A percentile compares a stretch with the other conserved stretches of the same genome.
Evolutionary conservation across 2,329 filamentous ascomycete species (phyloP).

Genomic region (Ascochyta pisi): DNA sequence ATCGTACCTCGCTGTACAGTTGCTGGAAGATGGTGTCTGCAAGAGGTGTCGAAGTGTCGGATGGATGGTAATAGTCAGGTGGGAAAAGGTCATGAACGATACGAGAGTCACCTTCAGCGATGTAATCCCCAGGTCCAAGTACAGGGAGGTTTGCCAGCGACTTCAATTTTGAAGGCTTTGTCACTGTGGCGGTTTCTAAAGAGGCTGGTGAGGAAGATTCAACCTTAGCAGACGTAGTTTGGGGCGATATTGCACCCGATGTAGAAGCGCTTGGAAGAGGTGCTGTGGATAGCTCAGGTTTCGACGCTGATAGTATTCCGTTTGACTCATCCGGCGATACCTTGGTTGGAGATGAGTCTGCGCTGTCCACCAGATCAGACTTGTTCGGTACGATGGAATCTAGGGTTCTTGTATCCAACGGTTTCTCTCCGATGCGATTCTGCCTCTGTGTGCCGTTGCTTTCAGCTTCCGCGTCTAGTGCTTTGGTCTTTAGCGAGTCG

Average conservation of each 20-base stretch:
- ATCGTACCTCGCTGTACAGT: constrained; percentile 77
- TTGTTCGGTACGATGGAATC: background rate
- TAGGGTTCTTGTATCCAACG: background rate
- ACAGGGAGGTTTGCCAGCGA: constrained; percentile 49
- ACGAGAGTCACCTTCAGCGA: constrained; percentile 83
- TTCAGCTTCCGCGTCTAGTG: background rate
- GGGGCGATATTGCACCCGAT: background rate
- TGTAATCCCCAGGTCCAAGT: constrained; percentile 59
- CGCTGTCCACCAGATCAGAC: background rate
- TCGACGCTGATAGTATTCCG: background rate
- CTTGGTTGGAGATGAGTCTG: background rate
- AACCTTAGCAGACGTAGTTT: background rate
- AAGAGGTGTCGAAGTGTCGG: constrained; percentile 49
- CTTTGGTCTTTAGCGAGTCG: background rate
- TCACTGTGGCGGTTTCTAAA: constrained; percentile 11
- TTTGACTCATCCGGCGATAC: background rate
- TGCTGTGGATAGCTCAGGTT: background rate
- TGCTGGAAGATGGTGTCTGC: constrained; percentile 70
- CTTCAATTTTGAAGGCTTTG: constrained; percentile 42
- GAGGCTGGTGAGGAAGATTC: background rate
- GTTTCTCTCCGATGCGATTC: background rate
- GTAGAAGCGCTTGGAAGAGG: background rate
- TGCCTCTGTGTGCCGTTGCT: background rate
- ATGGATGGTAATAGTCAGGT: constrained; percentile 29
- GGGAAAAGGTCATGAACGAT: constrained; percentile 76